Evolutionary conservation across 495 filamentous ascomycete genomes (phyloP).

Genomic region (Xylaria venustula): DNA sequence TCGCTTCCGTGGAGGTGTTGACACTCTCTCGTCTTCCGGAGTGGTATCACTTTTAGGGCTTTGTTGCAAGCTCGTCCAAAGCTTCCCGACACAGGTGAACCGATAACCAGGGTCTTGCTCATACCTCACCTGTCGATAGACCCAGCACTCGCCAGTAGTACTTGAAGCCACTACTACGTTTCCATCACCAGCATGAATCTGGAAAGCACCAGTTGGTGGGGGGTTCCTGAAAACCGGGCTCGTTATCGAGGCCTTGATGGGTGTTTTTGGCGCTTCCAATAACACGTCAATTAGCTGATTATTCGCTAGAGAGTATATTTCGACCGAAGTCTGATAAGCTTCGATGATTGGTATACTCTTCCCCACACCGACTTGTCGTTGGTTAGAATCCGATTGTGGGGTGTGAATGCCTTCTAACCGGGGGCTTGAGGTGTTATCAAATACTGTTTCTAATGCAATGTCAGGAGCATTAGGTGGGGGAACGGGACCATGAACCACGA

Average conservation of each 20-base stretch:
- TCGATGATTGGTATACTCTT: constrained; percentile 39
- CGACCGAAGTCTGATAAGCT: constrained; percentile 78
- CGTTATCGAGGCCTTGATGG: constrained; percentile 47
- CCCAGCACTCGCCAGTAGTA: constrained; percentile 78
- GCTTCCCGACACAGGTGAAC: constrained; percentile 73
- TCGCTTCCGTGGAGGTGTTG: constrained; percentile 36
- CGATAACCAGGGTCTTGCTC: constrained; percentile 31
- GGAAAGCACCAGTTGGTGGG: constrained; percentile 66
- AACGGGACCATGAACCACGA: constrained; percentile 73
- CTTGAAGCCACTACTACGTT: constrained; percentile 74
- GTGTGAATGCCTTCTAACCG: constrained; percentile 35
- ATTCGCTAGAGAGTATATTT: constrained; percentile 76
- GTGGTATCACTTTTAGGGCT: constrained; percentile 41
- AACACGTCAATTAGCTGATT: constrained; percentile 66
- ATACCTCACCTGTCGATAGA: constrained; percentile 53
- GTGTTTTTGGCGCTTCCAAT: constrained; percentile 53
- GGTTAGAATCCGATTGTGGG: constrained; percentile 27
- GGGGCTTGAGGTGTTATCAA: constrained; percentile 38
- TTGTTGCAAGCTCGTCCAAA: constrained; percentile 79
- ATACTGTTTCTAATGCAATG: constrained; percentile 34
- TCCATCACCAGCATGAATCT: constrained; percentile 63
- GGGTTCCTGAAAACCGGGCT: constrained; percentile 59
- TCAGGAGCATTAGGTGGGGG: constrained; percentile 34
- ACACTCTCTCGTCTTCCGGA: constrained; percentile 45
- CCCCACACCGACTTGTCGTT: constrained; percentile 18